Base-by-base conservation (phyloP, 192 early-diverging fungal species). In the Coemansia sp. region DNA sequence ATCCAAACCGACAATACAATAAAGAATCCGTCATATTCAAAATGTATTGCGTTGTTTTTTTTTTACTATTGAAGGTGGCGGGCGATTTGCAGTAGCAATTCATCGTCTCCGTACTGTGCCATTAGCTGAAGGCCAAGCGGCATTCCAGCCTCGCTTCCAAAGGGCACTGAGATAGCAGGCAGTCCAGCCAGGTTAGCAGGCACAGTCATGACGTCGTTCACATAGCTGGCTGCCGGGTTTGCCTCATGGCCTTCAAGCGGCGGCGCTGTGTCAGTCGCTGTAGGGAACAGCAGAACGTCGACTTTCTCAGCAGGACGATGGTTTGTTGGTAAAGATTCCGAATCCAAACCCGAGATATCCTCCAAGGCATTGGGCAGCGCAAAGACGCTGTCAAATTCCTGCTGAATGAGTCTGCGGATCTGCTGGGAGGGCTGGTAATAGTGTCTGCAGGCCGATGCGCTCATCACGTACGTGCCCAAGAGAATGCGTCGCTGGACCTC, bases 141-240 rank as follows among this genome's bases (percentile, higher is more conserved):
- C 52, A 85, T 68, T 5, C 80, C 80, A 23, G 74, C 68, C 4
- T 61, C 35, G 10, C 19, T 46, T 1, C 74, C 79, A 59, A 68
- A 73, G 15, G 86, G 86, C 0, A 90, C 72, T 19, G 83, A 81
- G 17, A 90, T 78, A 0, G 88, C 84, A 15, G 88, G 88, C 11
- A 87, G 60, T 26, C 94, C 94, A 0, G 91, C 92, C 50, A 97
- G 68, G 48, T 85, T 90, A 5, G 88, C 87, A 13, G 94, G 88
- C 1, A 95, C 84, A 5, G 92, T 95, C 79, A 94, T 81, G 13
- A 93, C 85, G 75, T 97, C 94, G 56, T 90, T 87, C 30, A 89
- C 69, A 49, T 88, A 95, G n/a, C 64, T 74, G 25, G 80, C 56
- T 5, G 84, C 76, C 7, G 11, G 41, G 7, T 72, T 66, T 30